A percentile compares a stretch with the other conserved stretches of the same genome.
phyloP scores from a whole-genome alignment of 1,284 basidiomycete species.

The Puccinia sorghi region DNA sequence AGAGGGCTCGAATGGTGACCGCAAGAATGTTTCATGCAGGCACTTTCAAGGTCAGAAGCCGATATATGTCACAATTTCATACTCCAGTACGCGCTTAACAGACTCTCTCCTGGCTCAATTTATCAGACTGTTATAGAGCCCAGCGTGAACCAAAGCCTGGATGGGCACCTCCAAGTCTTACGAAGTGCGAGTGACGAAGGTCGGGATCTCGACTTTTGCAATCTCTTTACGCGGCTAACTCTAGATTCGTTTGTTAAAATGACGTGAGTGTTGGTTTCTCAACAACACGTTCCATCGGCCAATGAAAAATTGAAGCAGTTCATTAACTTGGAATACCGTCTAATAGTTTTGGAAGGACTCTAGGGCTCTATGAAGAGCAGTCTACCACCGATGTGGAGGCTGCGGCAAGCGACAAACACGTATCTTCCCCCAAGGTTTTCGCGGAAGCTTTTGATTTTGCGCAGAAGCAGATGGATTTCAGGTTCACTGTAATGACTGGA shows the following conservation, averaged over 20 bases:
- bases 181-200: neutral
- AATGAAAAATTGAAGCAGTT: neutral
- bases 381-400: neutral
- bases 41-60: conserved; percentile 20
- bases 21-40: neutral
- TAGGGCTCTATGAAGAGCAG: conserved; percentile 15
- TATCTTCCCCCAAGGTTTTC: conserved; percentile 23
- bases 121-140: conserved; percentile 26
- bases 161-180: conserved; percentile 4
- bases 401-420: neutral
- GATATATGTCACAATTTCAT: neutral
- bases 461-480: conserved; percentile 29
- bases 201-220: conserved; percentile 13
- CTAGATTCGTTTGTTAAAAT: conserved; percentile 24
- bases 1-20: neutral
- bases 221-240: conserved; percentile 12
- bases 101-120: neutral
- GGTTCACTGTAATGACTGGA: conserved; percentile 19
- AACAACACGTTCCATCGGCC: neutral
- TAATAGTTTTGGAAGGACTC: conserved; percentile 25
- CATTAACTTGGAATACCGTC: neutral
- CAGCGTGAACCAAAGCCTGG: neutral
- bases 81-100: neutral
- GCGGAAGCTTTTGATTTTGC: conserved; percentile 33
- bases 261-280: neutral